Base-by-base conservation (phyloP, 148 eudicot genomes). In the Fagopyrum esculentum region DNA sequence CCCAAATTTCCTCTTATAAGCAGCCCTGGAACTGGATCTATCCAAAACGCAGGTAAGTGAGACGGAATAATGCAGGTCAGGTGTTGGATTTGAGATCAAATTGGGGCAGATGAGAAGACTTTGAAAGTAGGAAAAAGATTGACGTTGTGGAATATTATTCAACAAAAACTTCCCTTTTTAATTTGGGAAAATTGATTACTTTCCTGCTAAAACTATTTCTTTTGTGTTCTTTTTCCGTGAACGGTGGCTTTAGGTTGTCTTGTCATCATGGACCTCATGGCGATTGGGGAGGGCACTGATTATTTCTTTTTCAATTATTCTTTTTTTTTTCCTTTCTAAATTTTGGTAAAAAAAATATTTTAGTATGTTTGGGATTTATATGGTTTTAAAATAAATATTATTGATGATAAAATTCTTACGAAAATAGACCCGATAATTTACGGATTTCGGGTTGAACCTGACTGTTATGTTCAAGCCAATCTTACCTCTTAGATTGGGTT, bases 21-120 rank as follows among this genome's bases (percentile, higher is more conserved):
- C 9, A 43, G 69, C 71, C 84, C 35, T 47, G 55, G 55, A 80
- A 54, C 82, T 77, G 57, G 64, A 81, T 72, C 55, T 66, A 82
- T 72, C 74, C 44, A 30, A 35, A 17, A 70, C 43, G 13, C 76
- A 69, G 49, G 71, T 45, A 35, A 35, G 70, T 35, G 7, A 61
- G 44, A 61, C 6, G 17, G 69, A 35, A 64, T 11, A 5, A 13
- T 43, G 30, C n/a, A 43, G 71, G 16, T 43, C 17, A 64, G 16
- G 69, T 17, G 40, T 60, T 22, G 44, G 44, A 63, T 57, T 57
- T 3, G 3, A 57, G 63, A 3, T 9, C 63, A 57, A 57, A 57
- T 26, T 17, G 30, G 63, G 35, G 63, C 35, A 57, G 10, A 57
- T 6, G 26, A 29, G n/a, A 30, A 30, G 69, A 63, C 69, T 30